A percentile compares a stretch with the other conserved stretches of the same genome.
phyloP scores from a whole-genome alignment of 768 basidiomycete genomes.

The Royoungia palumana region DNA sequence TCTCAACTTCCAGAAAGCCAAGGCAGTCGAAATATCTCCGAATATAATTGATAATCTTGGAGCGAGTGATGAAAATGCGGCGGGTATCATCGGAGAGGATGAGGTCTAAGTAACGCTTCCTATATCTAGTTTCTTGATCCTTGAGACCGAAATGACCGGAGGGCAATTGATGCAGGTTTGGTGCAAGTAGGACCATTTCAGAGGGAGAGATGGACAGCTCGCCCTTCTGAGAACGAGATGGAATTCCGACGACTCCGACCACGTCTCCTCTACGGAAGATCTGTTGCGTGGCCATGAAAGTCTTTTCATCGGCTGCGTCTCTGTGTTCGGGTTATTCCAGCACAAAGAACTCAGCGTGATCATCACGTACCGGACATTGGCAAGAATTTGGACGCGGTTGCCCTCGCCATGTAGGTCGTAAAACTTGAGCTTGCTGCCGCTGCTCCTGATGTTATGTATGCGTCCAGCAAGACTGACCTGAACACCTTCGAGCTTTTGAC shows the following conservation, averaged over 20 bases:
- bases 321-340: conserved; percentile 31
- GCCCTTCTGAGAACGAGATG: conserved; percentile 91
- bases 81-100: conserved; percentile 91
- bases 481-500: conserved; percentile 57
- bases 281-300: conserved; percentile 72
- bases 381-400: conserved; percentile 92
- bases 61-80: conserved; percentile 85
- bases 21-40: conserved; percentile 84
- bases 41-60: conserved; percentile 88
- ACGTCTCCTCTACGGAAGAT: conserved; percentile 95
- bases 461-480: conserved; percentile 80
- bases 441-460: conserved; percentile 84
- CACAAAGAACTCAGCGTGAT: neutral
- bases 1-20: conserved; percentile 98
- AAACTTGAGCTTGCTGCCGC: conserved; percentile 82
- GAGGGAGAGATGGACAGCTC: conserved; percentile 88
- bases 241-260: conserved; percentile 86
- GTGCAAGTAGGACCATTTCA: conserved; percentile 83
- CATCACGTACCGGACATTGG: conserved; percentile 68
- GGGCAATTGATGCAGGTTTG: conserved; percentile 94
- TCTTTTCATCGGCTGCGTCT: conserved; percentile 59
- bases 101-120: conserved; percentile 98
- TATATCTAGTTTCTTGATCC: conserved; percentile 95
- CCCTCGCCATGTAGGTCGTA: conserved; percentile 96
- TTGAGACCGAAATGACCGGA: conserved; percentile 91